Conservation (phyloP, 768 basidiomycete genomes). For the Lactifluus subvellereus region DNA sequence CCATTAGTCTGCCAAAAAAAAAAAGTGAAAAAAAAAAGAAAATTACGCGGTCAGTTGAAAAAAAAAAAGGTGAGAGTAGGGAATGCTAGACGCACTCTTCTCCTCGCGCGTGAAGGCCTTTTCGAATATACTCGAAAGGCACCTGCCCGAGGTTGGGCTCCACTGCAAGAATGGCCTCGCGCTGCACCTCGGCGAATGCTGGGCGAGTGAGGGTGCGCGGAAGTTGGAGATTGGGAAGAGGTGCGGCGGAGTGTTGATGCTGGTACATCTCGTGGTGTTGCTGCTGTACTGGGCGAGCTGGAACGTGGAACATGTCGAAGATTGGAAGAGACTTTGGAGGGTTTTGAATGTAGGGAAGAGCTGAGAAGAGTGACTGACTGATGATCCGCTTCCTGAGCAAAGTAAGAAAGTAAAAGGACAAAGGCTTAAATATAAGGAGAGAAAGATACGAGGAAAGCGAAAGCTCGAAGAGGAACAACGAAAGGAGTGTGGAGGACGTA, state of each 20-base stretch:
- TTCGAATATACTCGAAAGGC: conserved; percentile 60
- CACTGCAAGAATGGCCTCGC: conserved; percentile 49
- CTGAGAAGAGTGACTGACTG: not conserved
- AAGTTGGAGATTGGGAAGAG: conserved; percentile 48
- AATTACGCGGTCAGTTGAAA: not conserved
- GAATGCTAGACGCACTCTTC: conserved; percentile 34
- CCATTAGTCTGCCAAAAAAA: conserved; percentile 11
- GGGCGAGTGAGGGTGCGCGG: conserved; percentile 69
- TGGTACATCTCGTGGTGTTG: conserved; percentile 22
- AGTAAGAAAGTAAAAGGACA: conserved; percentile 11
- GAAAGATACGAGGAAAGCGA: conserved; percentile 10
- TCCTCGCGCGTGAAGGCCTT: conserved; percentile 42
- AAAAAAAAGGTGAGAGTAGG: not conserved
- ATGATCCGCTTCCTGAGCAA: conserved; percentile 23
- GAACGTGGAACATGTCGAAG: conserved; percentile 23
- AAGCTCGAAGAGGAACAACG: conserved; percentile 24
- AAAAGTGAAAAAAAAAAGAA: not conserved
- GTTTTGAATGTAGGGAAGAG: not conserved
- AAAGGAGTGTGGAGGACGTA: not conserved
- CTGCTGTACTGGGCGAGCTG: conserved; percentile 17
- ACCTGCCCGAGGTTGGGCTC: conserved; percentile 45
- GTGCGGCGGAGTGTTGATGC: conserved; percentile 24
- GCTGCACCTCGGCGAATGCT: conserved; percentile 48
- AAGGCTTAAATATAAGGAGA: conserved; percentile 23
- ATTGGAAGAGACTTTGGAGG: not conserved